These are phyloP conservation scores for Sarocladiaceae sp. DNA, from an alignment of 2,329 filamentous ascomycete genomes.

Conservation along the genomic window DNA sequence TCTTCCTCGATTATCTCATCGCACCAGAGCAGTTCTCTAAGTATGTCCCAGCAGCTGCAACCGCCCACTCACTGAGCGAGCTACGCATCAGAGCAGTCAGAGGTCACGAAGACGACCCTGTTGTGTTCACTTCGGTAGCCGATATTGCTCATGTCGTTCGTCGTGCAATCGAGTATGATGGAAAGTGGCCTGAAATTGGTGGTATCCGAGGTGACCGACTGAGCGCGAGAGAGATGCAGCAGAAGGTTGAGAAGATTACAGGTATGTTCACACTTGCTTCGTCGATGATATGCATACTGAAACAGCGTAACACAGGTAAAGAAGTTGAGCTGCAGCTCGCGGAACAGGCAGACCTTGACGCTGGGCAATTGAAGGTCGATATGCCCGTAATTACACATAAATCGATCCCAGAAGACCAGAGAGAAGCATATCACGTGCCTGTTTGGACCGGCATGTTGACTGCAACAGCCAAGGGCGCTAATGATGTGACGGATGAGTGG, in stretches of 20 bases:
- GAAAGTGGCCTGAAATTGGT: slow-evolving; percentile 32
- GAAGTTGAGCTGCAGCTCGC: slow-evolving; percentile 41
- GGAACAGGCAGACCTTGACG: slow-evolving; percentile 29
- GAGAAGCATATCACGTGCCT: not conserved
- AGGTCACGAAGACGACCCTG: slow-evolving; percentile 29
- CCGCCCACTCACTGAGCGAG: slow-evolving; percentile 28
- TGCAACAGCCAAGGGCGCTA: slow-evolving; percentile 20
- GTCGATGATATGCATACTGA: not conserved
- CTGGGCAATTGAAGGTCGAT: not conserved
- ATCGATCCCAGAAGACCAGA: not conserved
- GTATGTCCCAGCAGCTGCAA: slow-evolving; percentile 31
- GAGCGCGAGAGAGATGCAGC: slow-evolving; percentile 25
- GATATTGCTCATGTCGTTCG: slow-evolving; percentile 35
- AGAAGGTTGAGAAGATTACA: slow-evolving; percentile 30
- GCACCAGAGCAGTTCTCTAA: slow-evolving; percentile 38
- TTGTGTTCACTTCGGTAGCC: slow-evolving; percentile 36
- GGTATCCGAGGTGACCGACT: slow-evolving; percentile 33
- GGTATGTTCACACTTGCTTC: slow-evolving; percentile 21
- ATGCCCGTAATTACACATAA: not conserved
- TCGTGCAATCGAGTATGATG: slow-evolving; percentile 34
- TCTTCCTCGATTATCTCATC: slow-evolving; percentile 48
- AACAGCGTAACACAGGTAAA: slow-evolving; percentile 26
- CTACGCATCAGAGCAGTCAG: slow-evolving; percentile 34
- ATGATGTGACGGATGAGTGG: slow-evolving; percentile 35
- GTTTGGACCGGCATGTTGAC: not conserved